A percentile compares a stretch with the other conserved stretches of the same genome.
These are phyloP conservation scores for Chalciporus chontae DNA, from an alignment of 768 basidiomycete species.

Conservation along the genomic window DNA sequence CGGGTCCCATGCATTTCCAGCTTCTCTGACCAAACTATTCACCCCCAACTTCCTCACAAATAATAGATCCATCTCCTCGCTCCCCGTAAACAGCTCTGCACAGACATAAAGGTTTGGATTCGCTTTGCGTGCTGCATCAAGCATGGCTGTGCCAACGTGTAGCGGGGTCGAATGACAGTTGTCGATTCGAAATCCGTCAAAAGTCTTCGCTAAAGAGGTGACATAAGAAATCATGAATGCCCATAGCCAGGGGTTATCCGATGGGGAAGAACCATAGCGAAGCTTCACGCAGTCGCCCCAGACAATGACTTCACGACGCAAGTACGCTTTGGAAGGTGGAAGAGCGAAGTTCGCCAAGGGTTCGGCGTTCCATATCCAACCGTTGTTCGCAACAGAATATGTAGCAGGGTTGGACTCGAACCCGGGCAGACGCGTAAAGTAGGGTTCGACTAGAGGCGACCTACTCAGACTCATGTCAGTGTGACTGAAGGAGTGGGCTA, in stretches of 20 bases:
- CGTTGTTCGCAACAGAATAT: conserved; percentile 93
- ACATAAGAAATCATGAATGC: conserved; percentile 85
- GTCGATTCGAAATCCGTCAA: conserved; percentile 97
- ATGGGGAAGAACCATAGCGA: conserved; percentile 79
- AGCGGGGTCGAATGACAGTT: conserved; percentile 98
- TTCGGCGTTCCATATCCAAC: conserved; percentile 98
- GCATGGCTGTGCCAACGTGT: conserved; percentile 91
- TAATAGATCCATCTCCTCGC: conserved; percentile 85
- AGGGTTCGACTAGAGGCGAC: conserved; percentile 80
- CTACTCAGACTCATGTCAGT: conserved; percentile 38
- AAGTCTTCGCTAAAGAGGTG: conserved; percentile 69
- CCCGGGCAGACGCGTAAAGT: conserved; percentile 83
- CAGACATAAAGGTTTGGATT: conserved; percentile 95
- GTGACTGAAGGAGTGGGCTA: not conserved
- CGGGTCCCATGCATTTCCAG: conserved; percentile 86
- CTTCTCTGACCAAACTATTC: conserved; percentile 92
- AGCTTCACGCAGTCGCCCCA: conserved; percentile 99
- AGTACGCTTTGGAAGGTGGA: conserved; percentile 88
- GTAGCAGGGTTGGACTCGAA: conserved; percentile 47
- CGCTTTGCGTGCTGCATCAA: conserved; percentile 84
- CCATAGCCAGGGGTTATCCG: conserved; percentile 94
- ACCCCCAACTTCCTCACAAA: conserved; percentile 92
- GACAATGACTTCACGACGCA: conserved; percentile 93
- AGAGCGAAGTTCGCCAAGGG: conserved; percentile 94
- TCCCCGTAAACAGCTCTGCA: conserved; percentile 96